Percentiles rank a stretch among this genome's conserved stretches.
Evolutionary conservation across 1,284 basidiomycete genomes (phyloP).

Genomic region (Chalciporus sp.): DNA sequence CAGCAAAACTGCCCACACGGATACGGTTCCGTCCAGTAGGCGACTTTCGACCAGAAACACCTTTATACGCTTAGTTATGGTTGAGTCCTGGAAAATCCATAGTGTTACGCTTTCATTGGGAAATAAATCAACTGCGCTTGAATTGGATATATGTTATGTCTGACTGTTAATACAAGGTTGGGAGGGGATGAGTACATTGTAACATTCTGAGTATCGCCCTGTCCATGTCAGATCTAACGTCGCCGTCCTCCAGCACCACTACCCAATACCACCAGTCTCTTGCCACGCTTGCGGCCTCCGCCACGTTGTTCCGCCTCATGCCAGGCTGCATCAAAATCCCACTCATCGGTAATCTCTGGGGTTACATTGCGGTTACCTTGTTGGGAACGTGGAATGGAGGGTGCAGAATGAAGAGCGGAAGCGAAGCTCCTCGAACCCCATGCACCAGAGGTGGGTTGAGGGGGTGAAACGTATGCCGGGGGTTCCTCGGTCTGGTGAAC

Average conservation of each 20-base stretch:
- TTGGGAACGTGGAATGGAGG: conserved; percentile 18
- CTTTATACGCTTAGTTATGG: too few relatives aligned
- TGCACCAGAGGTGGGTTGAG: conserved; percentile 50
- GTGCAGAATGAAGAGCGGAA: conserved; percentile 59
- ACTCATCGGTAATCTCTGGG: conserved; percentile 57
- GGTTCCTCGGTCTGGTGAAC: conserved; percentile 34
- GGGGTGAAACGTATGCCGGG: conserved; percentile 26
- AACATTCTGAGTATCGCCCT: neutral
- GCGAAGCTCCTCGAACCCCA: conserved; percentile 83
- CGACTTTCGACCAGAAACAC: too few relatives aligned
- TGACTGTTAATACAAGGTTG: conserved; percentile 21
- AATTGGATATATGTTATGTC: conserved; percentile 13
- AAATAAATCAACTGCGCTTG: neutral
- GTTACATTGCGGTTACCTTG: conserved; percentile 25
- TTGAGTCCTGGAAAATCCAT: neutral
- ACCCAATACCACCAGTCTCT: conserved; percentile 70
- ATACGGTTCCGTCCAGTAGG: conserved; percentile 68
- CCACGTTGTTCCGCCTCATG: conserved; percentile 71
- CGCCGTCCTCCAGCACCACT: conserved; percentile 50
- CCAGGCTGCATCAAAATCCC: conserved; percentile 82
- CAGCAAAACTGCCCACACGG: conserved; percentile 60
- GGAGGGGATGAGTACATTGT: conserved; percentile 1
- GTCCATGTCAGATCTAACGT: conserved; percentile 24
- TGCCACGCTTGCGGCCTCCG: conserved; percentile 58
- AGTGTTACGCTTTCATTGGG: neutral